Conservation (phyloP, 306 rosid genomes). For the Quercus cerris region DNA sequence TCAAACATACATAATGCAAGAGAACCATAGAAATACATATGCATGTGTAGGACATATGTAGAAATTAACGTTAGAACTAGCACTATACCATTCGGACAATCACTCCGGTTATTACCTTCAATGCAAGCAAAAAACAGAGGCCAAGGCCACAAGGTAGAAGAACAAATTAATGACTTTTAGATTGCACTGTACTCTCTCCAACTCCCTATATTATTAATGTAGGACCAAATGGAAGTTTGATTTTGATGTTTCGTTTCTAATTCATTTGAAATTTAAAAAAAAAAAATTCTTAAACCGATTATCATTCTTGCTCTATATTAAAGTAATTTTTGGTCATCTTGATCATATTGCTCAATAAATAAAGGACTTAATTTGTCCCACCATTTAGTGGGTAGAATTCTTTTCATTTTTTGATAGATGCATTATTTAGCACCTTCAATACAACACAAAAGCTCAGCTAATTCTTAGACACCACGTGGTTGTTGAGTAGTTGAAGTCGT, state of each 20-base stretch:
- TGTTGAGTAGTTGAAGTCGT: background rate
- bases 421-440: too few species aligned
- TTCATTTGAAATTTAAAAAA: too few species aligned
- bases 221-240: background rate
- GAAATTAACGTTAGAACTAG: background rate
- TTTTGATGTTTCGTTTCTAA: too few species aligned
- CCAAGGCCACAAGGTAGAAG: constrained; percentile 1
- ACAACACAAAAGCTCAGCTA: too few species aligned
- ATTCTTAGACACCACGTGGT: too few species aligned
- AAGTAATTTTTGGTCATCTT: too few species aligned
- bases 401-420: too few species aligned
- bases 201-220: background rate
- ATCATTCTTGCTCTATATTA: too few species aligned
- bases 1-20: background rate
- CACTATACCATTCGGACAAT: constrained; percentile 4
- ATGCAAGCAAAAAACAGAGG: background rate
- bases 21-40: background rate
- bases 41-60: background rate
- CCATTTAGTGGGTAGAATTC: too few species aligned
- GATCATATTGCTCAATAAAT: too few species aligned
- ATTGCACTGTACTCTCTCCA: background rate
- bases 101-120: background rate
- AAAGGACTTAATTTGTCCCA: too few species aligned
- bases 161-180: background rate
- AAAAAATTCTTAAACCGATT: too few species aligned